Evolutionary conservation across 495 filamentous ascomycete genomes (phyloP), one percentile per base, ranked within the genome.

Genomic region (Chaetomium cochliodes): DNA sequence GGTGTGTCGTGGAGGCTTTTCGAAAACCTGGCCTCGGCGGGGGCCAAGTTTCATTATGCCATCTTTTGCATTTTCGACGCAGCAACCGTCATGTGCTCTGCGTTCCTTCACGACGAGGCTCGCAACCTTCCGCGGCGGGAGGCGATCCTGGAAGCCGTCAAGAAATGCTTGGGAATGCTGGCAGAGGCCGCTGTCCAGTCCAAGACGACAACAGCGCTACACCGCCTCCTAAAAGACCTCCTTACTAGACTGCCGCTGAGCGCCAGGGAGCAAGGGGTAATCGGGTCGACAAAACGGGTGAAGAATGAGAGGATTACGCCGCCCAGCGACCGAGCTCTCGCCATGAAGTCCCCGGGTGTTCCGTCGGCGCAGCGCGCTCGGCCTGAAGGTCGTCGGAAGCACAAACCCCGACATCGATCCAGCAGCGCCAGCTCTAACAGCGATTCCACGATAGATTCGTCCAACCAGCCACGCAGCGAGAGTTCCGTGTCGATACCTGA

Each of bases 31-130:
- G 76, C 72, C 16, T 80, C 81, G 13, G 68, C 73, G 6, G 79
- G 80, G 53, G 77, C 78, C 26, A 82, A 79, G 59, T 84, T 83
- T 52, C 79, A 84, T 53, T 75, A 81, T 50, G 77, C 82, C 44
- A 77, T 80, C n/a, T 85, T 84, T 57, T 73, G 79, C 51, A 74
- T 84, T 16, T 84, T 85, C 55, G 80, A 85, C 58, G 80, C 80
- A 0, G 74, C 79, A 1, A 79, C 81, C 7, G 74, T 80, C 63
- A 63, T 84, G 41, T 82, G 80, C 65, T 82, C 81, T 4, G 80
- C 78, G 0, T 69, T 85, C n/a, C 73, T 82, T 16, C 81, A 84
- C 56, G 82, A 85, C 65, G 70, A 71, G 49, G 70, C 73, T 28
- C 56, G 70, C 39, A 77, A 58, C 42, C 74, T 83, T 28, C 78